These are phyloP conservation scores for Cyclospora cayetanensis DNA, from an alignment of 169 alveolate genomes.

Conservation along the genomic window DNA sequence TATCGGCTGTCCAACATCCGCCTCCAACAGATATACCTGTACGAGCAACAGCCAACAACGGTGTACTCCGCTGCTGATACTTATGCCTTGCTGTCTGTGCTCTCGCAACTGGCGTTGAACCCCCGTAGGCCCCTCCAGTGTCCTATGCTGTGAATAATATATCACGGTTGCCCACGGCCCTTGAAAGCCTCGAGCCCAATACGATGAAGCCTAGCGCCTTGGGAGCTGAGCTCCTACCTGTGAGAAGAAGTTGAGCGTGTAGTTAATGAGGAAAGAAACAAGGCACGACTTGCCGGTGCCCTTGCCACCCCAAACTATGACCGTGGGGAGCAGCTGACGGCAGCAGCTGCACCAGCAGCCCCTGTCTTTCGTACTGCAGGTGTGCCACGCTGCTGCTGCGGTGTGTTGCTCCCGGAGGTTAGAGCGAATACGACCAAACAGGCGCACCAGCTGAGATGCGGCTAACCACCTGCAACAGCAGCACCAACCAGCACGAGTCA, in stretches of 20 bases:
- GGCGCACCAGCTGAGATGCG: neutral
- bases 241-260: conserved; percentile 3
- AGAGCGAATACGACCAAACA: neutral
- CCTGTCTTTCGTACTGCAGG: neutral
- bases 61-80: neutral
- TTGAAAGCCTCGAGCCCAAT: neutral
- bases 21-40: conserved; percentile 13
- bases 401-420: neutral
- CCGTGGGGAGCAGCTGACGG: neutral
- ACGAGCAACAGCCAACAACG: neutral
- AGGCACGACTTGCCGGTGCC: conserved; percentile 14
- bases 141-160: no score
- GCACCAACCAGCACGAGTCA: neutral
- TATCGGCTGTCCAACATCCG: conserved; percentile 43
- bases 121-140: neutral
- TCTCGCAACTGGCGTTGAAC: neutral
- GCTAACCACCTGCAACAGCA: neutral
- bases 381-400: neutral
- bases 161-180: neutral
- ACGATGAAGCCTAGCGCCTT: neutral
- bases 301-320: conserved; percentile 24
- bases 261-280: neutral
- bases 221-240: neutral
- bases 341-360: neutral
- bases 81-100: neutral